Conservation (phyloP, 2,329 filamentous ascomycete genomes). For the Penicillium sp. region DNA sequence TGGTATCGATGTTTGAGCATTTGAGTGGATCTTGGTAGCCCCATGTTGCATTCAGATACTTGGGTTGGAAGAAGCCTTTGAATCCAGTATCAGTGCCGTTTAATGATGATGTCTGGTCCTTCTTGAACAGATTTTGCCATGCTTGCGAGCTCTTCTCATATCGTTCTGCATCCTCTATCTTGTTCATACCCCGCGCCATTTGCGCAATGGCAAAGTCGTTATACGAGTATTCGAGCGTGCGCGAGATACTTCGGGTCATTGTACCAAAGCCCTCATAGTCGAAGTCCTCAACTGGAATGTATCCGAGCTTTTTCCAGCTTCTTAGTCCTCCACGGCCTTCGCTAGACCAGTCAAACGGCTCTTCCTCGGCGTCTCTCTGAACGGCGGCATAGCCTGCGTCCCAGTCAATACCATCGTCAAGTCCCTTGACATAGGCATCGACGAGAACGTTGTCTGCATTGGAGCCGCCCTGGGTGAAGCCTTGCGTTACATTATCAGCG, state of each 20-base stretch:
- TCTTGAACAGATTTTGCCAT: conserved; percentile 64
- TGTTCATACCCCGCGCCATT: conserved; percentile 54
- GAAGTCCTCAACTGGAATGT: conserved; percentile 65
- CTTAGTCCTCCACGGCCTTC: conserved; percentile 63
- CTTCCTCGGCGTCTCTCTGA: conserved; percentile 62
- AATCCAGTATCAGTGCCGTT: conserved; percentile 60
- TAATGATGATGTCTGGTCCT: conserved; percentile 53
- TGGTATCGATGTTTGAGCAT: conserved; percentile 52
- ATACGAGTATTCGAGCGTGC: conserved; percentile 71
- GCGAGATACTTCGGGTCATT: conserved; percentile 63
- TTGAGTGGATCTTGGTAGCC: conserved; percentile 56
- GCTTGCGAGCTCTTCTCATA: conserved; percentile 57
- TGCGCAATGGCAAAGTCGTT: conserved; percentile 64
- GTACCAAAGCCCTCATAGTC: conserved; percentile 62
- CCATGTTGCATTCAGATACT: conserved; percentile 63
- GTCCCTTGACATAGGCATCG: conserved; percentile 63
- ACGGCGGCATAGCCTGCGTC: conserved; percentile 61
- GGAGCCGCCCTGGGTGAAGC: conserved; percentile 66
- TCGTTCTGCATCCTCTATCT: conserved; percentile 50
- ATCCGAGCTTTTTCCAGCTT: conserved; percentile 64
- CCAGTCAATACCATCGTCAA: conserved; percentile 60
- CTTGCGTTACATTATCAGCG: conserved; percentile 26
- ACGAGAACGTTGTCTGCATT: conserved; percentile 64
- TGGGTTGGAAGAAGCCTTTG: conserved; percentile 65
- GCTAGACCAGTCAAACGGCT: conserved; percentile 63